phyloP scores from a whole-genome alignment of 2,329 filamentous ascomycete species.

The Chaetomiaceae sp. region DNA sequence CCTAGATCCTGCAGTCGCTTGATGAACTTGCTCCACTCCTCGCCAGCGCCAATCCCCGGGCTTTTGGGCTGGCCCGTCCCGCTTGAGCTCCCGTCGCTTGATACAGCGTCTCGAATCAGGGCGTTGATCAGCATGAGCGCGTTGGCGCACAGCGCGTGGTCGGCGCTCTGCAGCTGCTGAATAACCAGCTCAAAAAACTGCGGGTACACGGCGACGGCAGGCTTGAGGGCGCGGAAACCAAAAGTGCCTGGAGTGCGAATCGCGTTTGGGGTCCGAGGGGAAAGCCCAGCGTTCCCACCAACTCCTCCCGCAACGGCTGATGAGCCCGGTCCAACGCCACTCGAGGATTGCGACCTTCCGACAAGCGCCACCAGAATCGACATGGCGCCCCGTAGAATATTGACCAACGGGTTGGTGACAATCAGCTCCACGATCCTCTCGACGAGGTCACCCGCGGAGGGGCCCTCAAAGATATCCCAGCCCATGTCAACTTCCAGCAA shows the following conservation, averaged over 20 bases:
- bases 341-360: constrained; percentile 64
- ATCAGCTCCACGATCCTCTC: constrained; percentile 84
- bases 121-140: constrained; percentile 94
- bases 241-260: constrained; percentile 56
- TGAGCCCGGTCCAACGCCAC: neutral
- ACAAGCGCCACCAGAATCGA: constrained; percentile 93
- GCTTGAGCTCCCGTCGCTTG: constrained; percentile 52
- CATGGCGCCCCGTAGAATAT: constrained; percentile 95
- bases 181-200: constrained; percentile 95
- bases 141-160: constrained; percentile 93
- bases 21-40: constrained; percentile 94
- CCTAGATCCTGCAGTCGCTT: constrained; percentile 89
- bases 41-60: constrained; percentile 37
- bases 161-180: constrained; percentile 83
- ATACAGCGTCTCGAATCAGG: constrained; percentile 85
- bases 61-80: constrained; percentile 32
- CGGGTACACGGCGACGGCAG: constrained; percentile 83
- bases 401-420: constrained; percentile 91
- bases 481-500: constrained; percentile 95
- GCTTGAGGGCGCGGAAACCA: constrained; percentile 88
- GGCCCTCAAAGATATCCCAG: constrained; percentile 78
- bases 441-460: constrained; percentile 60
- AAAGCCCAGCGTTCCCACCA: constrained; percentile 1
- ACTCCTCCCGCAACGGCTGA: neutral
- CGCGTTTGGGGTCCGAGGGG: neutral